Base-by-base conservation (phyloP, 164 flowering plant species). In the Sedum album region DNA sequence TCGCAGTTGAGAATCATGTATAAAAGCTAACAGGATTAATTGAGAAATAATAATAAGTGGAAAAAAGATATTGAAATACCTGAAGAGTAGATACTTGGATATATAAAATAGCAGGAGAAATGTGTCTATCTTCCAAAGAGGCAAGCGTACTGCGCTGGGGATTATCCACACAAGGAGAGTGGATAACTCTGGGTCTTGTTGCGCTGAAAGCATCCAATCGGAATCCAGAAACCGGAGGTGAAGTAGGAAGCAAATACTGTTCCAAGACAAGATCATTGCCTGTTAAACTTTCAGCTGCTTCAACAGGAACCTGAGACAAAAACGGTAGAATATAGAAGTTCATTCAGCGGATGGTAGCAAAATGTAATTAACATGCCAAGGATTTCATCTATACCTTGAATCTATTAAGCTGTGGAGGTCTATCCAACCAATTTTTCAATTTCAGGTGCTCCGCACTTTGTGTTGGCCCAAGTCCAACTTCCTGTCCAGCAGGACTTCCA, bases 151-250 rank as follows among this genome's bases (percentile, higher is more conserved):
- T 53, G 63, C 82, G 88, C 80, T 78, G 71, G 61, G 49, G 44
- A 69, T 76, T 74, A 71, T 80, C 79, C 25, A 85, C 78, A 71
- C 79, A 71, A 14, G 96, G 96, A 46, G 97, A 88, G 78, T 90
- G 99, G 64, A 83, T 80, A 31, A 87, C 81, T 57, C 94, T 83
- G 62, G 91, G 96, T 73, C 79, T 87, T 76, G 88, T 86, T 39
- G 85, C 94, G 74, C 82, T 78, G 67, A 91, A 85, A 75, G 91
- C 88, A 78, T 94, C 99, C 42, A 94, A 71, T 67, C 97, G 96
- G 69, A 94, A 94, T 64, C 99, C 99, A 68, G 92, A 90, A 60
- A 86, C 48, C 75, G 71, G 65, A 30, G 99, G 99, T 63, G 96
- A 85, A 71, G 81, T 82, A 38, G 94, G 93, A 71, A 81, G 79